Evolutionary conservation across 495 filamentous ascomycete genomes (phyloP).

Genomic region (Xylona heveae): DNA sequence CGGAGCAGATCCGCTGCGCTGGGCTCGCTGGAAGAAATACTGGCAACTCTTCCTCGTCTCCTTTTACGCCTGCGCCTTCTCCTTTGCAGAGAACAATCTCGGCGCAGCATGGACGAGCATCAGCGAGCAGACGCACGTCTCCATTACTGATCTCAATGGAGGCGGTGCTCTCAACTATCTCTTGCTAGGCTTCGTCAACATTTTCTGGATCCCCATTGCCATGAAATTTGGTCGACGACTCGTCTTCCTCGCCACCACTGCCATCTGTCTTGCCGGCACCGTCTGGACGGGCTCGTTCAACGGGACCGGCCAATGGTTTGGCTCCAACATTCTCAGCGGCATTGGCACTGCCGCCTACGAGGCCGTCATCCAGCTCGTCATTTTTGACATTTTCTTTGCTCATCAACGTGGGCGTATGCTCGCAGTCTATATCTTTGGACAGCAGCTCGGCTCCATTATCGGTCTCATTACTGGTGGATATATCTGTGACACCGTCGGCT

Average conservation of each 20-base stretch:
- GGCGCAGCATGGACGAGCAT: slow-evolving; percentile 16
- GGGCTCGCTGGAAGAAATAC: slow-evolving; percentile 12
- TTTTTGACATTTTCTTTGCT: background rate
- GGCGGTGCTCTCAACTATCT: slow-evolving; percentile 16
- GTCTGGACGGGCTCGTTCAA: background rate
- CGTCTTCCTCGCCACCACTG: slow-evolving; percentile 6
- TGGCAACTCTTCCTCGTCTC: slow-evolving; percentile 14
- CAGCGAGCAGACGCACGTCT: slow-evolving; percentile 13
- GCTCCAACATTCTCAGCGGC: background rate
- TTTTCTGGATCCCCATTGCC: slow-evolving; percentile 16
- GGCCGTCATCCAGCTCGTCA: background rate
- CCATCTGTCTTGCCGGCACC: background rate
- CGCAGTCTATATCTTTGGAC: background rate
- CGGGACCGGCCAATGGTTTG: background rate
- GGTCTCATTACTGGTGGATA: slow-evolving; percentile 13
- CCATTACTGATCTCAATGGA: slow-evolving; percentile 15
- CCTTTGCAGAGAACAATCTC: slow-evolving; percentile 16
- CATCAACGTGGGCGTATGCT: background rate
- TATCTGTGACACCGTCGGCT: slow-evolving; percentile 19
- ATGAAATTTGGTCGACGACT: slow-evolving; percentile 18
- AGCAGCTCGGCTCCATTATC: background rate
- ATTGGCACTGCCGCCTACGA: background rate
- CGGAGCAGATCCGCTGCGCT: slow-evolving; percentile 13
- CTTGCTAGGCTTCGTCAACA: slow-evolving; percentile 16
- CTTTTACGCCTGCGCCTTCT: slow-evolving; percentile 13